Conservation (phyloP, 2,329 filamentous ascomycete genomes). For the Zasmidium citrigriseum region DNA sequence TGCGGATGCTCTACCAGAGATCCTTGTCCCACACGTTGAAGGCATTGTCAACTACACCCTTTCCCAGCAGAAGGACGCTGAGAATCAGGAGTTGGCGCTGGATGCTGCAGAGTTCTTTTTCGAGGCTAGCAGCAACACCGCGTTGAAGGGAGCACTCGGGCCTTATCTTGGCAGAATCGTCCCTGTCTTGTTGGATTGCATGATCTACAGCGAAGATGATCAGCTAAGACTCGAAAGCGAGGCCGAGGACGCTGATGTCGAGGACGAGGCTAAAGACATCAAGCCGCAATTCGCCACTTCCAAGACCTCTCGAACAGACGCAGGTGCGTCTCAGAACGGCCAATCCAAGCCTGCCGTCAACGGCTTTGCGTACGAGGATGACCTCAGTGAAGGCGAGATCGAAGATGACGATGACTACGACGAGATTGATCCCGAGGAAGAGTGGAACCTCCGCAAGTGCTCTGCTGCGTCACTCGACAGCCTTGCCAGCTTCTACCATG, state of each 20-base stretch:
- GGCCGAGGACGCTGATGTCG: conserved; percentile 72
- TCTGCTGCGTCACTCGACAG: conserved; percentile 94
- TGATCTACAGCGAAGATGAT: conserved; percentile 96
- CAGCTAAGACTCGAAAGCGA: conserved; percentile 81
- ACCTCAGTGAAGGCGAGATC: conserved; percentile 85
- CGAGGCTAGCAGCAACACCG: conserved; percentile 82
- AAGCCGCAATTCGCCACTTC: conserved; percentile 84
- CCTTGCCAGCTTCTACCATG: conserved; percentile 86
- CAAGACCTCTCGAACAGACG: conserved; percentile 50
- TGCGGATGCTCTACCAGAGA: conserved; percentile 86
- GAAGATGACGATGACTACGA: conserved; percentile 74
- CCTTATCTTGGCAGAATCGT: conserved; percentile 84
- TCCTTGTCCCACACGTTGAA: conserved; percentile 82
- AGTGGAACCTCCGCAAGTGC: conserved; percentile 95
- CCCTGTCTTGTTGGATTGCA: conserved; percentile 86
- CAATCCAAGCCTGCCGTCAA: conserved; percentile 47
- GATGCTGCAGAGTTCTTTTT: conserved; percentile 99
- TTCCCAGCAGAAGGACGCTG: conserved; percentile 75
- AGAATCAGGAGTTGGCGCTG: conserved; percentile 85
- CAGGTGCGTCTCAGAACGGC: conserved; percentile 57
- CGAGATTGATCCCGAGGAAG: conserved; percentile 77
- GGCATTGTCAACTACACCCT: conserved; percentile 93
- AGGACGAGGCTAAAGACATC: conserved; percentile 88
- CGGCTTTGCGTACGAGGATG: conserved; percentile 51
- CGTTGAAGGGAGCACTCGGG: conserved; percentile 72